Evolutionary conservation across 1,139 yeast species (phyloP).

Genomic region (Taiozyma sp.): DNA sequence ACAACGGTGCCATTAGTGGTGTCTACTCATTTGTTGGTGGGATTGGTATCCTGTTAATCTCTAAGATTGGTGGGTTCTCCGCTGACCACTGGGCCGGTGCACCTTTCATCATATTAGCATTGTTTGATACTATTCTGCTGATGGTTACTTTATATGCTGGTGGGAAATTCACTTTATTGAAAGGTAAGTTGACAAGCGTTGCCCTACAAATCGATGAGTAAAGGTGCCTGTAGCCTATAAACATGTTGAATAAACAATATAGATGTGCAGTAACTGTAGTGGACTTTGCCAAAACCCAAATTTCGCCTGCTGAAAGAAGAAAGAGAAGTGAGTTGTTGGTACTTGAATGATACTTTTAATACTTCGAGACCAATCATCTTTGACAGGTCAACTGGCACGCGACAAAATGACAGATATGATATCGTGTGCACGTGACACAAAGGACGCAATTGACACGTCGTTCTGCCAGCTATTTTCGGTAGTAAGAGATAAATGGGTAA

Average conservation of each 20-base stretch:
- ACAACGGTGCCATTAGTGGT: slow-evolving; percentile 66
- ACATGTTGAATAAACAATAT: neutral
- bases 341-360: too few species aligned
- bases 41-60: slow-evolving; percentile 56
- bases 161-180: slow-evolving; percentile 13
- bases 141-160: slow-evolving; percentile 27
- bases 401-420: neutral
- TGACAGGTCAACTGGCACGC: neutral
- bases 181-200: slow-evolving; percentile 1
- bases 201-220: slow-evolving; percentile 6
- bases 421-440: neutral
- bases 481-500: too few species aligned
- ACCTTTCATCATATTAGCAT: slow-evolving; percentile 54
- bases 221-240: neutral
- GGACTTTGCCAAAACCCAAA: too few species aligned
- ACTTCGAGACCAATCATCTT: neutral
- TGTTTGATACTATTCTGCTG: slow-evolving; percentile 34
- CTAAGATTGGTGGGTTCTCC: slow-evolving; percentile 57
- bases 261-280: neutral
- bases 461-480: neutral
- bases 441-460: neutral
- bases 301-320: too few species aligned
- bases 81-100: slow-evolving; percentile 56
- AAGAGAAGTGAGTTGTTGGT: neutral
- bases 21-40: slow-evolving; percentile 66